Conservation (phyloP, 106 monocot species). For the Xerophyta viscosa region DNA sequence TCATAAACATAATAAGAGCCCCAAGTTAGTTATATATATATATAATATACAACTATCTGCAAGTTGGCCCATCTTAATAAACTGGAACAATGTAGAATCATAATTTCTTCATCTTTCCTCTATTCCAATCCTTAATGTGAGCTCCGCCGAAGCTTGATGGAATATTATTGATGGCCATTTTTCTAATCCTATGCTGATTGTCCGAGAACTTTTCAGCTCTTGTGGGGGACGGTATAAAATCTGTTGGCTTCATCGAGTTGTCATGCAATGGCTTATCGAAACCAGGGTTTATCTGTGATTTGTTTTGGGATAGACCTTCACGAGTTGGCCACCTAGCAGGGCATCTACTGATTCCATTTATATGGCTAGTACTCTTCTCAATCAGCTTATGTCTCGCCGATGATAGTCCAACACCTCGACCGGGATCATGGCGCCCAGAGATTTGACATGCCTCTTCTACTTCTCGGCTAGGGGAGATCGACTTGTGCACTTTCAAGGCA, state of each 20-base stretch:
- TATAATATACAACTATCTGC: neutral
- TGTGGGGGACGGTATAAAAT: conserved; percentile 6
- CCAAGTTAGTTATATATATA: neutral
- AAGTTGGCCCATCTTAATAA: no score
- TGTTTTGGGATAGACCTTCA: conserved; percentile 16
- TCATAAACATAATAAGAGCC: no score
- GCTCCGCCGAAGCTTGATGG: conserved; percentile 14
- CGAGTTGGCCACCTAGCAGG: conserved; percentile 28
- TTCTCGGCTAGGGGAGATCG: conserved; percentile 6
- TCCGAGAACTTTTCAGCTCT: conserved; percentile 24
- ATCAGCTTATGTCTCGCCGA: conserved; percentile 20
- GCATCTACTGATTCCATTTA: conserved; percentile 16
- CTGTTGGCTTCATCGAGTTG: conserved; percentile 10
- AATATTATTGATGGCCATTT: conserved; percentile 14
- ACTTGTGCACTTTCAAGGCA: conserved; percentile 29
- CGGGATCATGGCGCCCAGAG: conserved; percentile 12
- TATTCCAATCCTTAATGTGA: conserved; percentile 34
- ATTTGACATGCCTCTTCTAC: conserved; percentile 6
- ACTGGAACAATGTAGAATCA: conserved; percentile 26
- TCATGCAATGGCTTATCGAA: conserved; percentile 11
- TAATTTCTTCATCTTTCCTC: conserved; percentile 41
- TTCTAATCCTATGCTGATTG: conserved; percentile 33
- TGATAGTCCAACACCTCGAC: conserved; percentile 17
- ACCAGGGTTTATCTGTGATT: conserved; percentile 12
- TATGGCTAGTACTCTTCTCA: conserved; percentile 21